Conservation (phyloP, 345 rosid genomes). For the Gossypium arboreum region DNA sequence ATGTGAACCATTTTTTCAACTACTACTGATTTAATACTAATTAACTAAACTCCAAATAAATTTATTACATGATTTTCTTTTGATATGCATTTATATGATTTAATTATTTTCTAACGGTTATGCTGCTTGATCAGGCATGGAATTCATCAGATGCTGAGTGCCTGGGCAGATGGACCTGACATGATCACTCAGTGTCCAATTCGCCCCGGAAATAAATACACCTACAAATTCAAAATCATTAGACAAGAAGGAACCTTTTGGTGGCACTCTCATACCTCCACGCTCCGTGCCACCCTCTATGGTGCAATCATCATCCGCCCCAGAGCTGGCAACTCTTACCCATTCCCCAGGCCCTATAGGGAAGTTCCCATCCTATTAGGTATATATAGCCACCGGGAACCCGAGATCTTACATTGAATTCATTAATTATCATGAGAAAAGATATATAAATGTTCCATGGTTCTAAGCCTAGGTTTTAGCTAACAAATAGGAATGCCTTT, state of each 20-base stretch:
- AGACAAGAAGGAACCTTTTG: constrained; percentile 56
- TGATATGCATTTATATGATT: neutral
- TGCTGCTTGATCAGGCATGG: constrained; percentile 57
- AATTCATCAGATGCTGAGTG: constrained; percentile 50
- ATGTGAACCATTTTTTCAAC: no score
- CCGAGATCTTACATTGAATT: neutral
- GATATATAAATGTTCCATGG: no score
- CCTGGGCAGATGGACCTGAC: constrained; percentile 84
- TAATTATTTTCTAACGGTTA: neutral
- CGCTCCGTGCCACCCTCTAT: neutral
- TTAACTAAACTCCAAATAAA: no score
- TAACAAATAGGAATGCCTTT: neutral
- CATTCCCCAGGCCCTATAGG: constrained; percentile 66
- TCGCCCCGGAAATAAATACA: constrained; percentile 50
- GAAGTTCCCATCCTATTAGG: constrained; percentile 79
- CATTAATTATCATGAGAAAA: no score
- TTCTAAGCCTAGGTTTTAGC: neutral
- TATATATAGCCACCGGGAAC: constrained; percentile 12
- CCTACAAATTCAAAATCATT: constrained; percentile 55
- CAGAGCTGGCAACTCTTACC: constrained; percentile 48
- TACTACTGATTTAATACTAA: no score
- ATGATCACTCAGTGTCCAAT: constrained; percentile 86
- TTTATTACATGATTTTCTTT: no score
- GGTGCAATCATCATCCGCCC: constrained; percentile 30
- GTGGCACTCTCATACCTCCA: neutral